phyloP scores from a whole-genome alignment of 1,139 yeast species.

The Wickerhamiella pararugosa region DNA sequence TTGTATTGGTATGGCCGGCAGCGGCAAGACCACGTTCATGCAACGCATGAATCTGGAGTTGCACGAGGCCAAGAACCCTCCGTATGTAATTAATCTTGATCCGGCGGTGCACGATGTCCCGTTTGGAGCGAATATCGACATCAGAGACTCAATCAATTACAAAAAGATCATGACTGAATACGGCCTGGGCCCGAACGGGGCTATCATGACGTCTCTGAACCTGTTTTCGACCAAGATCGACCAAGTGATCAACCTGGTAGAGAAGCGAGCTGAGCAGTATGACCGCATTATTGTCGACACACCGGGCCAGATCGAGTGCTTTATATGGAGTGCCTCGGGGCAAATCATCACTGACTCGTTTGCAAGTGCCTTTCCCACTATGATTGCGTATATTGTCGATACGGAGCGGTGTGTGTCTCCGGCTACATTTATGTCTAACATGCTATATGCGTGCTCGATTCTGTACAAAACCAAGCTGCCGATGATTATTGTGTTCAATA shows the following conservation, averaged over 20 bases:
- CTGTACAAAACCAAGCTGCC: slow-evolving; percentile 92
- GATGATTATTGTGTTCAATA: slow-evolving; percentile 92
- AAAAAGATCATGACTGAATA: slow-evolving; percentile 88
- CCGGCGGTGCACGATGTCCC: slow-evolving; percentile 94
- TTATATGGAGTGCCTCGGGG: slow-evolving; percentile 86
- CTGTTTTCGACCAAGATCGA: slow-evolving; percentile 90
- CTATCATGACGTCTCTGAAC: slow-evolving; percentile 88
- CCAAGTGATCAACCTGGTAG: slow-evolving; percentile 77
- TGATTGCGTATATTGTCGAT: slow-evolving; percentile 88
- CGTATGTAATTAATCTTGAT: slow-evolving; percentile 84
- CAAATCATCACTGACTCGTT: slow-evolving; percentile 92
- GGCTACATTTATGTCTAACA: slow-evolving; percentile 92
- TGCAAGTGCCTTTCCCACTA: slow-evolving; percentile 92
- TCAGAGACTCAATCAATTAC: slow-evolving; percentile 89
- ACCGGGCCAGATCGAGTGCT: slow-evolving; percentile 97
- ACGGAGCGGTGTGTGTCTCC: slow-evolving; percentile 92
- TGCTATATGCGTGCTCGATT: slow-evolving; percentile 96
- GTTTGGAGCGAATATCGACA: slow-evolving; percentile 87
- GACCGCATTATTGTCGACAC: slow-evolving; percentile 81
- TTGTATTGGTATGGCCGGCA: slow-evolving; percentile 95
- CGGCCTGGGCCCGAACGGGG: slow-evolving; percentile 94
- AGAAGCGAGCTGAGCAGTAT: slow-evolving; percentile 48
- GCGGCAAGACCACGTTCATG: slow-evolving; percentile 97
- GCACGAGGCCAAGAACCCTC: slow-evolving; percentile 49
- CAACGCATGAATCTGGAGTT: slow-evolving; percentile 85